phyloP scores from a whole-genome alignment of 441 rosid species.

The Cnidoscolus chayamansa region DNA sequence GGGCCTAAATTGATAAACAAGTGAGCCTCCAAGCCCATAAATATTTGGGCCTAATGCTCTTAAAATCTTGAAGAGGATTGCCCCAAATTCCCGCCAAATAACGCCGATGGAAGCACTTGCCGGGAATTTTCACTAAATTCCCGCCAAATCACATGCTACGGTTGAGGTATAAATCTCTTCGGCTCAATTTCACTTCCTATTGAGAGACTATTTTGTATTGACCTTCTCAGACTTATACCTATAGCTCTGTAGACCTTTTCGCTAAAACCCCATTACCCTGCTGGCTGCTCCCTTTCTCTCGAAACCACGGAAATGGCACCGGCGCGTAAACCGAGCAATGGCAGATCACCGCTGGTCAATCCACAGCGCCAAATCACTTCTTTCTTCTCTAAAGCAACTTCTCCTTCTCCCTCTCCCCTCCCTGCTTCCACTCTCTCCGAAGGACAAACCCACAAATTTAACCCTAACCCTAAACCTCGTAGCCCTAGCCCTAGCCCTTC shows the following conservation, averaged over 20 bases:
- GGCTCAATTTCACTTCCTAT: background rate
- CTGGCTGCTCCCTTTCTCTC: background rate
- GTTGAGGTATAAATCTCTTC: background rate
- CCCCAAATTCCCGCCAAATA: slow-evolving; percentile 47
- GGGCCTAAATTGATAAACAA: background rate
- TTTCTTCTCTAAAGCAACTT: slow-evolving; percentile 51
- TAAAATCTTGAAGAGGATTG: background rate
- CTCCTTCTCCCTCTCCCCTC: slow-evolving; percentile 40
- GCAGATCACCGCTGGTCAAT: slow-evolving; percentile 78
- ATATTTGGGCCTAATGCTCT: background rate
- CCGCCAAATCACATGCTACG: slow-evolving; percentile 31
- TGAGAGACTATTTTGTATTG: background rate
- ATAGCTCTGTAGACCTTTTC: background rate
- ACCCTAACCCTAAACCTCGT: slow-evolving; percentile 32
- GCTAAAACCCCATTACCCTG: background rate
- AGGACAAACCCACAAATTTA: slow-evolving; percentile 28
- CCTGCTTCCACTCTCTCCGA: slow-evolving; percentile 32
- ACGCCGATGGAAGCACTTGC: slow-evolving; percentile 22
- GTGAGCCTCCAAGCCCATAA: background rate
- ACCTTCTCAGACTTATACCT: background rate
- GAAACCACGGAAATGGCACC: slow-evolving; percentile 50
- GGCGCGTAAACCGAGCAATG: slow-evolving; percentile 62
- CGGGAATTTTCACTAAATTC: slow-evolving; percentile 32
- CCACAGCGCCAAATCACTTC: slow-evolving; percentile 74
- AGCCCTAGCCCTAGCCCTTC: slow-evolving; percentile 44